Conservation (phyloP, 176 grass and related monocot species). For the Zoysia japonica region DNA sequence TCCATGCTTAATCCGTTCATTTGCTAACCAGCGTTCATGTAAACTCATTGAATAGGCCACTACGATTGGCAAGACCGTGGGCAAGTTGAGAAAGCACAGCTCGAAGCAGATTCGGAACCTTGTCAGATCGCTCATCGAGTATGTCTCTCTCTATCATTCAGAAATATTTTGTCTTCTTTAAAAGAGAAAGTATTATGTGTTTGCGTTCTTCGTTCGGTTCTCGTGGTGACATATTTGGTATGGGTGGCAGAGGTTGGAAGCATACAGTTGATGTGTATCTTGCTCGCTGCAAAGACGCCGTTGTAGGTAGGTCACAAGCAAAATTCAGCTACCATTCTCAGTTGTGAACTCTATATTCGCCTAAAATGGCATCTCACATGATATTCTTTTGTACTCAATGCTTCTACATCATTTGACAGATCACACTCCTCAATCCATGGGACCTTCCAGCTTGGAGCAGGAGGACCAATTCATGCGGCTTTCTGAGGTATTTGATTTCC, state of each 20-base stretch:
- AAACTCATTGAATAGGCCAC: conserved; percentile 49
- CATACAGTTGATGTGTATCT: conserved; percentile 71
- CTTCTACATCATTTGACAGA: conserved; percentile 40
- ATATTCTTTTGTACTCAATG: not conserved
- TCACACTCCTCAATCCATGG: conserved; percentile 62
- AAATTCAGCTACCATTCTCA: conserved; percentile 11
- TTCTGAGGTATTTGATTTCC: conserved; percentile 54
- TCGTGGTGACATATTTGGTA: conserved; percentile 29
- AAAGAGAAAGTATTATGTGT: not conserved
- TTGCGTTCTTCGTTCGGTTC: not conserved
- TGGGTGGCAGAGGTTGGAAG: conserved; percentile 71
- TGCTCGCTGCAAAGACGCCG: conserved; percentile 46
- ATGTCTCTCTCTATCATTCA: conserved; percentile 23
- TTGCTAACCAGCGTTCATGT: conserved; percentile 15
- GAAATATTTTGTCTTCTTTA: too few species aligned
- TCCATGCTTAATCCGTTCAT: not conserved
- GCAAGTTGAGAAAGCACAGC: conserved; percentile 57
- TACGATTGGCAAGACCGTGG: conserved; percentile 61
- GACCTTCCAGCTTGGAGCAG: conserved; percentile 54
- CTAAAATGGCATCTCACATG: not conserved
- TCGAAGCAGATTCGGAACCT: conserved; percentile 73
- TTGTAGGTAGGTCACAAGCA: conserved; percentile 55
- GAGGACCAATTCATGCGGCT: conserved; percentile 58
- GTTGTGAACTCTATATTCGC: not conserved
- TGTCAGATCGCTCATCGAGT: conserved; percentile 68